A percentile compares a stretch with the other conserved stretches of the same genome.
Conservation (phyloP, 225 moss, liverwort and hornwort genomes). For the Ulota crispa region DNA sequence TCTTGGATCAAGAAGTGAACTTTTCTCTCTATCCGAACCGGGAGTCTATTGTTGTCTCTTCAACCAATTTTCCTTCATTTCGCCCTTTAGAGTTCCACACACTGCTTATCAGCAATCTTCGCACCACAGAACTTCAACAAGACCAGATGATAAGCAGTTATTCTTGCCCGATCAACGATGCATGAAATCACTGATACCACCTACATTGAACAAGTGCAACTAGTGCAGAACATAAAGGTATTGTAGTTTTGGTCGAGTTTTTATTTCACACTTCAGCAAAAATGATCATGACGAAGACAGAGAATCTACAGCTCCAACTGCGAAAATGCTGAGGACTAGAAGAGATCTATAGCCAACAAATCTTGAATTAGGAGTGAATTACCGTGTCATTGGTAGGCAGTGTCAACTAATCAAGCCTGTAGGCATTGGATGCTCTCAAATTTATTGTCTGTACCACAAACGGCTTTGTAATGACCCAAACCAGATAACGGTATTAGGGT, state of each 20-base stretch:
- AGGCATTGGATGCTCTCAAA: background rate
- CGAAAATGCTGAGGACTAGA: background rate
- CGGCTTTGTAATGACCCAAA: background rate
- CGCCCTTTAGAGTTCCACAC: background rate
- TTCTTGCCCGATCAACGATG: background rate
- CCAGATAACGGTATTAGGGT: background rate
- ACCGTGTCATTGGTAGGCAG: background rate
- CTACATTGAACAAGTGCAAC: conserved; percentile 1
- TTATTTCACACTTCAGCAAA: background rate
- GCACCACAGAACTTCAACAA: background rate
- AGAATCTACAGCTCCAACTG: background rate
- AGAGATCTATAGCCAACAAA: conserved; percentile 13
- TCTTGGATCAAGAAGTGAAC: background rate
- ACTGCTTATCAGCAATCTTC: background rate
- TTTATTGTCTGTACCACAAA: background rate
- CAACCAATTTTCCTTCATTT: background rate
- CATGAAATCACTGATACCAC: background rate
- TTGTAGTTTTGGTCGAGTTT: background rate
- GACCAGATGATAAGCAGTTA: background rate
- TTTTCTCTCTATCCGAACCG: background rate
- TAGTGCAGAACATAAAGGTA: background rate
- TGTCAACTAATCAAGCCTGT: conserved; percentile 1
- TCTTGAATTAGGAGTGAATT: background rate
- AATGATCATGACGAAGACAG: background rate
- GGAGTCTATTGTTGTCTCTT: background rate